Evolutionary conservation across 2,329 filamentous ascomycete species (phyloP), one percentile per base, ranked within the genome.

Genomic region (Ascochyta pisi): DNA sequence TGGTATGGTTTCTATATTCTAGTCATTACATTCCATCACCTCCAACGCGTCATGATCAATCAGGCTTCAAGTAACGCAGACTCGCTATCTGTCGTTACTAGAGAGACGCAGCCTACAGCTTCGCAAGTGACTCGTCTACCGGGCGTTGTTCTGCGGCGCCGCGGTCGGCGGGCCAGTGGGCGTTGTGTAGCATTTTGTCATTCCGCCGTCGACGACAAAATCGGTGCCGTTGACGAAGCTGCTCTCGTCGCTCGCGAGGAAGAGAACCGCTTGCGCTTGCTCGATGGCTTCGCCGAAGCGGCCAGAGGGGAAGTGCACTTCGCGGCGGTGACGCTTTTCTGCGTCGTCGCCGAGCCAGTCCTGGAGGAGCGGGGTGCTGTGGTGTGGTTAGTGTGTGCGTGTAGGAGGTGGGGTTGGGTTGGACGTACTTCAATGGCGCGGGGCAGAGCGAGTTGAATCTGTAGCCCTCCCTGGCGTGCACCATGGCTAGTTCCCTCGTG

Each of bases 251-350:
- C 88, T 92, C 8, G 92, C 92, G 58, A 96, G 78, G 80, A 96
- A 96, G 7, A 96, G 73, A 0, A 96, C 92, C 6, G 91, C 92
- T 61, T 96, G 89, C 0, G 92, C 92, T 81, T 96, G 92, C 82
- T 97, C 92, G 58, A 96, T 81, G n/a, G 93, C 91, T 82, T 97
- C 92, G 45, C 92, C 92, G 70, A 96, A 96, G 12, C 93, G 86
- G 38, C 92, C 92, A 7, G 84, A 86, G 5, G 92, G 92, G 83
- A 96, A 96, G 77, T 96, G 92, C 22, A 96, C 83, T 81, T 96
- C 92, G 54, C 92, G 89, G 42, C 93, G 84, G 70, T 86, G 80
- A 29, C 92, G 87, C 84, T 96, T 96, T 58, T 85, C 85, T 73
- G 86, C 74, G 78, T 96, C 92, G 68, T 95, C 91, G 60, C 93